Evolutionary conservation across 2,329 filamentous ascomycete species (phyloP).

Genomic region (Fusarium fujikuroi): DNA sequence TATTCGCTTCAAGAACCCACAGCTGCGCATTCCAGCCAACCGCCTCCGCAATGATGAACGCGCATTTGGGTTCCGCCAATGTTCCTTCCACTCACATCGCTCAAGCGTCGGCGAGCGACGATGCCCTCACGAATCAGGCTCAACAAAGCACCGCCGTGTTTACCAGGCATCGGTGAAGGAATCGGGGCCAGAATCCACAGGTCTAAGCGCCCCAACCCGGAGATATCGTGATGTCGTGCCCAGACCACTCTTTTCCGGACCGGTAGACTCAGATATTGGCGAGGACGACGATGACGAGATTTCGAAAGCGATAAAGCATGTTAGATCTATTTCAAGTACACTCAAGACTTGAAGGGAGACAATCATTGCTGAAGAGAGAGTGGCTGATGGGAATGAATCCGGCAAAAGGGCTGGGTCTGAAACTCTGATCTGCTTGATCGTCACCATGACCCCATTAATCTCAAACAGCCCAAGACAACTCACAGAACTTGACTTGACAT

Average conservation of each 20-base stretch:
- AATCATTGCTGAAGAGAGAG: not conserved
- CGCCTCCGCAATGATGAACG: conserved; percentile 66
- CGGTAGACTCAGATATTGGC: conserved; percentile 34
- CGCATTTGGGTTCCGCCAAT: conserved; percentile 69
- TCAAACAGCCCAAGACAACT: conserved; percentile 3
- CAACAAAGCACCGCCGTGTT: conserved; percentile 27
- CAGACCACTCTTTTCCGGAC: conserved; percentile 44
- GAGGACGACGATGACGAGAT: conserved; percentile 47
- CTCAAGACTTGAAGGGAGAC: conserved; percentile 38
- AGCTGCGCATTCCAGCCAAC: conserved; percentile 67
- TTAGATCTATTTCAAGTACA: conserved; percentile 48
- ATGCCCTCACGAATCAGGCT: conserved; percentile 58
- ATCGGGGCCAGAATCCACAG: conserved; percentile 26
- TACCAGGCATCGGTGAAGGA: conserved; percentile 11
- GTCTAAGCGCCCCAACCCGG: conserved; percentile 38
- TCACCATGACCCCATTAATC: conserved; percentile 12
- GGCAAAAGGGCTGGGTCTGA: conserved; percentile 5
- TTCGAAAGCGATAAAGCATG: conserved; percentile 46
- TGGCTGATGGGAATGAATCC: not conserved
- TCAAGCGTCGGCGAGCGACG: conserved; percentile 62
- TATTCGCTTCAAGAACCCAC: conserved; percentile 68
- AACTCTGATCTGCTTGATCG: conserved; percentile 27
- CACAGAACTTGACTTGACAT: not conserved
- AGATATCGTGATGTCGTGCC: conserved; percentile 41
- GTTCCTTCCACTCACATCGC: conserved; percentile 69